These are phyloP conservation scores for Berberis vulgaris DNA, from an alignment of 164 flowering plant species.

Conservation along the genomic window DNA sequence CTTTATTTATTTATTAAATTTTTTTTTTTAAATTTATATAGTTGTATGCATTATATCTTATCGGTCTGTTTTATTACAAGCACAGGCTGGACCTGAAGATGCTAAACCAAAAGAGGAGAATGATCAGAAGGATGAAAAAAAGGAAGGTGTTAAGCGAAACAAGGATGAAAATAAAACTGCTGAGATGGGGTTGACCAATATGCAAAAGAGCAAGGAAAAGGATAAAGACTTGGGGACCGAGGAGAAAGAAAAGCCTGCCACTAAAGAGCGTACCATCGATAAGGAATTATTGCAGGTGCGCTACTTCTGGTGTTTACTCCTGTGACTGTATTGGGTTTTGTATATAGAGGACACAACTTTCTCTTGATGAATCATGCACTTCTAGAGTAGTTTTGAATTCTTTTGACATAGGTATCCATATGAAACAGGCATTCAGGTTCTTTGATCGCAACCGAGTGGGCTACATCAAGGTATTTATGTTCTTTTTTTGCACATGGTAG, in stretches of 20 bases:
- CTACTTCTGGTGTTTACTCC: too few species aligned
- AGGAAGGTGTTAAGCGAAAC: constrained; percentile 18
- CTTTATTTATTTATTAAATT: too few species aligned
- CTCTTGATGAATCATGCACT: not conserved
- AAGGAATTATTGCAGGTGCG: constrained; percentile 73
- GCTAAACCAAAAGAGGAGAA: constrained; percentile 19
- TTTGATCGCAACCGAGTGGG: constrained; percentile 86
- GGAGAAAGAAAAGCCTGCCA: constrained; percentile 23
- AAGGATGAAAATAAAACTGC: not conserved
- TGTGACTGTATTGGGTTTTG: not conserved
- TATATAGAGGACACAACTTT: not conserved
- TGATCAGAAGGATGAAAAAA: constrained; percentile 18
- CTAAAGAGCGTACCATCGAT: constrained; percentile 34
- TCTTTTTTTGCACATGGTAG: not conserved
- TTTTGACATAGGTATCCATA: too few species aligned
- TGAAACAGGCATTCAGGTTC: constrained; percentile 75
- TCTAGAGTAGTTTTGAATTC: constrained; percentile 2
- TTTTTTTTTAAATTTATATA: too few species aligned
- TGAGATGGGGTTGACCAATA: constrained; percentile 5
- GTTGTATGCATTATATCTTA: too few species aligned
- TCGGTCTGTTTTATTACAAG: not conserved
- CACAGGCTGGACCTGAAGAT: constrained; percentile 25
- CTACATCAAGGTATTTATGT: constrained; percentile 55
- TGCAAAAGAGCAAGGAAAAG: constrained; percentile 9
- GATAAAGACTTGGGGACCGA: constrained; percentile 21